Percentiles rank a stretch among this genome's conserved stretches.
Evolutionary conservation across 148 eudicot species (phyloP).

Genomic region (Rhododendron williamsianum): DNA sequence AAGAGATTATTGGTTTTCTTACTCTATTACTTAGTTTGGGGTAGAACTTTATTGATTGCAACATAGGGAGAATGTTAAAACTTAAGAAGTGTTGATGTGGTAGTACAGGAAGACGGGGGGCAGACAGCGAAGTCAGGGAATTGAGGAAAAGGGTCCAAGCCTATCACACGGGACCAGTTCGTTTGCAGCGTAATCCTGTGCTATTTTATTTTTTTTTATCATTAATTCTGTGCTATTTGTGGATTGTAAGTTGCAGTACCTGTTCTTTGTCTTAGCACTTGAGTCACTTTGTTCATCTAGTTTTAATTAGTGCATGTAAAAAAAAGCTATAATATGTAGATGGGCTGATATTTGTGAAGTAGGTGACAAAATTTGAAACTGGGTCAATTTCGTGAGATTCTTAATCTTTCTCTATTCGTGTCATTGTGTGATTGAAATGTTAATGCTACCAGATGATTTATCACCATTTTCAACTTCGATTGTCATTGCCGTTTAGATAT

Average conservation of each 20-base stretch:
- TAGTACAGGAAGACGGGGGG: background rate
- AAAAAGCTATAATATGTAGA: background rate
- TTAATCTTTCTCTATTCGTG: background rate
- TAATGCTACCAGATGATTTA: background rate
- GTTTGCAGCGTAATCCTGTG: background rate
- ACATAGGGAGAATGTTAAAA: background rate
- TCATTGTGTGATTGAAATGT: background rate
- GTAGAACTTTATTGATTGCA: background rate
- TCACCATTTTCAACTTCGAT: background rate
- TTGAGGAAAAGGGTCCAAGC: background rate
- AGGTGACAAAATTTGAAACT: background rate
- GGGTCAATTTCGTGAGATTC: background rate
- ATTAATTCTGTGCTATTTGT: background rate
- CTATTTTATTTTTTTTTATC: background rate
- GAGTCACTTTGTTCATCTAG: background rate
- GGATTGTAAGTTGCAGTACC: background rate
- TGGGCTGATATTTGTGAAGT: background rate
- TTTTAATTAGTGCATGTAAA: background rate
- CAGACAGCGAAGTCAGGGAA: background rate
- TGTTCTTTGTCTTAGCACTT: background rate
- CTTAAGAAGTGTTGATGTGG: background rate
- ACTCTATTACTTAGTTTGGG: no score
- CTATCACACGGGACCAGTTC: background rate
- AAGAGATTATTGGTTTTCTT: background rate
- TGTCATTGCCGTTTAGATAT: background rate